A percentile compares a stretch with the other conserved stretches of the same genome.
Conservation (phyloP, 1,284 basidiomycete species). For the Tilletia indica region DNA sequence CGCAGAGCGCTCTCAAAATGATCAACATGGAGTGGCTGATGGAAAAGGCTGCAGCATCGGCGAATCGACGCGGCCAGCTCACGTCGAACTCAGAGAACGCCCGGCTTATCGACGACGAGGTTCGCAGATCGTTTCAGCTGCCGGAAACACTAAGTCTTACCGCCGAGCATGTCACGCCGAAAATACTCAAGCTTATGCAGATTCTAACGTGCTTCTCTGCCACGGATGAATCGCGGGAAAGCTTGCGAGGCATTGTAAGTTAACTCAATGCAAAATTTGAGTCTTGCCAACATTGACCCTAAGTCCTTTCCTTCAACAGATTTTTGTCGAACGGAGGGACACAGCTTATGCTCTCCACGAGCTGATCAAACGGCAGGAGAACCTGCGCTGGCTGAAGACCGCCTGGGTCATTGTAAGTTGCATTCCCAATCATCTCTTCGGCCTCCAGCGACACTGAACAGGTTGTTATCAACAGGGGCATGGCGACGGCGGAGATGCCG, state of each 20-base stretch:
- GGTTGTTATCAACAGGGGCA: background rate
- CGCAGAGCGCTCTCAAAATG: background rate
- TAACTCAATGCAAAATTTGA: no score
- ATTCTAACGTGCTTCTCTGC: constrained; percentile 31
- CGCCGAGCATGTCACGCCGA: constrained; percentile 27
- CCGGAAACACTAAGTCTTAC: constrained; percentile 23
- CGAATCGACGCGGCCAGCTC: background rate
- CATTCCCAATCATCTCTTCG: background rate
- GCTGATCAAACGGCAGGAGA: constrained; percentile 31
- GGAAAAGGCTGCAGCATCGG: background rate
- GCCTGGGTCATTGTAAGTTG: constrained; percentile 31
- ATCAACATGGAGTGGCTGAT: constrained; percentile 3
- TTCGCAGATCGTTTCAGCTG: constrained; percentile 24
- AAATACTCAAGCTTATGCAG: constrained; percentile 34
- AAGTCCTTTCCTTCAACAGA: background rate
- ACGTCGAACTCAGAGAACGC: background rate
- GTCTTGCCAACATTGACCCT: background rate
- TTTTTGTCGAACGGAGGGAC: constrained; percentile 40
- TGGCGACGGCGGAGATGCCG: background rate
- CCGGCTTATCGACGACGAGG: constrained; percentile 8
- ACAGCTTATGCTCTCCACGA: constrained; percentile 37
- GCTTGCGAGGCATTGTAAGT: constrained; percentile 36
- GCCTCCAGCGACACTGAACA: background rate
- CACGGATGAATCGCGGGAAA: background rate
- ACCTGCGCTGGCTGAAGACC: constrained; percentile 32